Base-by-base conservation (phyloP, 2,329 filamentous ascomycete species). In the Xylaria arbuscula region DNA sequence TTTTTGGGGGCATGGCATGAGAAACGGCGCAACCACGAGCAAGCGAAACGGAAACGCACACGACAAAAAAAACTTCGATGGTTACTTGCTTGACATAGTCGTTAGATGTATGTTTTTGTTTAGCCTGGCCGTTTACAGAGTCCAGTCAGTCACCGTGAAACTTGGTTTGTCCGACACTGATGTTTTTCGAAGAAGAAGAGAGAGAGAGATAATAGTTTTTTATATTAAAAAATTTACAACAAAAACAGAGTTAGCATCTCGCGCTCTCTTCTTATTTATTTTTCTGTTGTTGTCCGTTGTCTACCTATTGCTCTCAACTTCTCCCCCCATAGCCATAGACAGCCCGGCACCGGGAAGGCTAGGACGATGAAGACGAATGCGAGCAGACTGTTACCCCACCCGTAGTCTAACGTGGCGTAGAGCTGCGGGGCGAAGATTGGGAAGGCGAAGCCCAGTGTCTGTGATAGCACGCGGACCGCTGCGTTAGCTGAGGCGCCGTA, bases 401-500 rank as follows among this genome's bases (percentile, higher is more conserved):
- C 88, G 71, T 69, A 89, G 76, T 56, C 78, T 4, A 82, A 71
- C 9, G 65, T 71, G 0, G 53, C 64, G 45, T 80, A 80, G 59
- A 82, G 73, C 1, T 80, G 77, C 0, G 81, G 81, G 0, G 84
- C 86, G 4, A 88, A 88, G 0, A 89, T 81, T 0, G 87, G 88
- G 58, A 90, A 86, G 0, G 83, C 77, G 24, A 88, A 88, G 0
- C 85, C 87, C 1, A 84, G 80, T 8, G 89, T 73, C 15, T 84
- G 85, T 38, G 85, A 81, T 38, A 88, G 78, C 1, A 89, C 81
- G 0, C 85, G 86, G 6, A 84, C 85, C 0, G 86, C 86, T 0
- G 86, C 87, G 64, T 84, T 83, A 0, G 78, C 80, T 1, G 77
- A 80, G 6, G 80, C 80, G 1, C 76, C 76, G 24, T 77, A 76